Base-by-base conservation (phyloP, 768 basidiomycete species). In the Cystobasidium tubakii region DNA sequence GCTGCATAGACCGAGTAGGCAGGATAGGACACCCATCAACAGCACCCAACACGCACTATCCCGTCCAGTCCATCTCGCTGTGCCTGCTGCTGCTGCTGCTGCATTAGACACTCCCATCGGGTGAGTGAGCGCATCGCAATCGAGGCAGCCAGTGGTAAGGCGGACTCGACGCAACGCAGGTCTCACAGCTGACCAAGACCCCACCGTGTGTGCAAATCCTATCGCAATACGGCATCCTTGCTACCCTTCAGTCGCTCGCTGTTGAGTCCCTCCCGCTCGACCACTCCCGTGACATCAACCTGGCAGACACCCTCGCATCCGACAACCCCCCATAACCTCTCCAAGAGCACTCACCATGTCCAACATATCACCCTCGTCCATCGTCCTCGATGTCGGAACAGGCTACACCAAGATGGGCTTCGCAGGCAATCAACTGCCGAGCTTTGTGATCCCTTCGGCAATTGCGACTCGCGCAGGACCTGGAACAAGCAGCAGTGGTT, bases 331-430 rank as follows among this genome's bases (percentile, higher is more conserved):
- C 10, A 9, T 17, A 64, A 7, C 7, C n/a, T n/a, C n/a, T n/a
- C n/a, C n/a, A n/a, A n/a, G n/a, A n/a, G 17, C 62, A 36, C 39
- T 36, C 50, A 75, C 29, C 44, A 36, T 74, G 39, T 31, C 53
- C 19, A 44, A n/a, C 15, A 60, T 70, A 34, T 27, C 50, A 63
- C 39, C 54, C 55, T 27, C 67, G 15, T 70, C 67, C 53, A 92
- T 98, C 80, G 94, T 97, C 77, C 94, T 92, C 80, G 94, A 98
- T 84, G 96, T 97, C 84, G 94, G 94, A 50, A 96, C 94, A 55
- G 94, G 95, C 39, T 97, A 86, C 82, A 95, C 94, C 13, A 97
- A 97, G 86, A 89, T 97, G 82, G 95, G 94, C 92, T 98, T 96
- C 82, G 94, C 96, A 54, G 95, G 95, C 67, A 99, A 99, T 83